Percentiles rank a stretch among this genome's conserved stretches.
These are phyloP conservation scores for Fraxinus americana DNA, from an alignment of 257 asterid species.

Conservation along the genomic window DNA sequence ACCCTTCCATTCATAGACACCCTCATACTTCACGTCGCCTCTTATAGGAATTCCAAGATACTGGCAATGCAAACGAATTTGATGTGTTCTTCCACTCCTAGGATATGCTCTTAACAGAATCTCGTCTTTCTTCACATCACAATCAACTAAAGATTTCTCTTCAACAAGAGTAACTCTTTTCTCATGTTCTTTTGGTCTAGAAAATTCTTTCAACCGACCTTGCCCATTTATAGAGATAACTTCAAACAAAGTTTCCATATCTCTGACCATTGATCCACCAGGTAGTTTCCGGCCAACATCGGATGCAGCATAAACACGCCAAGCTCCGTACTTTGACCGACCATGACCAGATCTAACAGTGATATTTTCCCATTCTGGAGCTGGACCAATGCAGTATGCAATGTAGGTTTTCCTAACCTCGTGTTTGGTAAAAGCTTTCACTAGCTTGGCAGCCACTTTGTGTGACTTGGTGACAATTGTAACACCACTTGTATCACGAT, in stretches of 20 bases:
- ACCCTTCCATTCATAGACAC: slow-evolving; percentile 81
- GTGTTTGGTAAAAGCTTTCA: slow-evolving; percentile 83
- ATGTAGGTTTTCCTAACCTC: slow-evolving; percentile 71
- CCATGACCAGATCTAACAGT: slow-evolving; percentile 85
- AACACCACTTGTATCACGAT: slow-evolving; percentile 95
- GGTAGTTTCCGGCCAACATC: slow-evolving; percentile 78
- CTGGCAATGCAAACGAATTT: slow-evolving; percentile 92
- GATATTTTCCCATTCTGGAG: slow-evolving; percentile 62
- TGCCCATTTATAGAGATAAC: slow-evolving; percentile 63
- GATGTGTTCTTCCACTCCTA: slow-evolving; percentile 90
- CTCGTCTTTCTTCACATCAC: slow-evolving; percentile 56
- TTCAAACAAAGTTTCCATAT: slow-evolving; percentile 79
- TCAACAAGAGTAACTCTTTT: slow-evolving; percentile 47
- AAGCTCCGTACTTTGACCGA: slow-evolving; percentile 88
- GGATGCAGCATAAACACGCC: slow-evolving; percentile 86
- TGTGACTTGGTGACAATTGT: slow-evolving; percentile 82
- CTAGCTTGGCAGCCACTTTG: slow-evolving; percentile 90
- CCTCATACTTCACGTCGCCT: slow-evolving; percentile 91
- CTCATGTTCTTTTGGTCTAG: slow-evolving; percentile 34
- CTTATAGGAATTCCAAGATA: slow-evolving; percentile 83
- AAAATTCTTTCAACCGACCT: slow-evolving; percentile 26
- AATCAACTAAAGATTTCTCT: slow-evolving; percentile 48
- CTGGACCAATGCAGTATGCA: slow-evolving; percentile 64
- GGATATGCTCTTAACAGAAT: slow-evolving; percentile 79
- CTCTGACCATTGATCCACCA: slow-evolving; percentile 79